A percentile compares a stretch with the other conserved stretches of the same genome.
Conservation (phyloP, 257 asterid genomes). For the Solanum corneliomulleri region DNA sequence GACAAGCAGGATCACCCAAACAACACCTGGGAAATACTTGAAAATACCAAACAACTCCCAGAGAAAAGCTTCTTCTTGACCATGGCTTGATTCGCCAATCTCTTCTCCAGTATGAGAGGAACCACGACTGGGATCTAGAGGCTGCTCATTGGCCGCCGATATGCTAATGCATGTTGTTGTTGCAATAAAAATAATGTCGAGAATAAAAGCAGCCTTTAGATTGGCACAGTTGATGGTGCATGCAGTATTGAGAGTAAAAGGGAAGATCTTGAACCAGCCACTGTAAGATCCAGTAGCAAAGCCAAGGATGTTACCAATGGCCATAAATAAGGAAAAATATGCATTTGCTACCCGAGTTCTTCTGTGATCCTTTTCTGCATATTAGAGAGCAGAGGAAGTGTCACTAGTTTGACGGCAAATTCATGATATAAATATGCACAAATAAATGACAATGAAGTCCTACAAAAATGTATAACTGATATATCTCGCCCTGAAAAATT, state of each 20-base stretch:
- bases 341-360: conserved; percentile 83
- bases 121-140: conserved; percentile 15
- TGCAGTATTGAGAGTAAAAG: conserved; percentile 58
- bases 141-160: conserved; percentile 55
- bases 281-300: conserved; percentile 79
- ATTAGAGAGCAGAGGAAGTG: neutral
- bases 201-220: conserved; percentile 71
- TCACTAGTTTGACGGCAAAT: neutral
- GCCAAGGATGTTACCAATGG: conserved; percentile 78
- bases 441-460: neutral
- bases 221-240: conserved; percentile 72
- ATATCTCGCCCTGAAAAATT: neutral
- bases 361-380: conserved; percentile 63
- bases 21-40: conserved; percentile 47
- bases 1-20: conserved; percentile 70
- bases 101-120: conserved; percentile 31
- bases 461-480: neutral
- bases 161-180: conserved; percentile 56
- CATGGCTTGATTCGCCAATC: conserved; percentile 23
- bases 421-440: neutral
- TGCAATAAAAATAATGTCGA: conserved; percentile 54
- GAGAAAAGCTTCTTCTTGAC: conserved; percentile 61
- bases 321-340: conserved; percentile 73
- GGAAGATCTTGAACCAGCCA: conserved; percentile 67
- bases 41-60: conserved; percentile 77